Percentiles rank a stretch among this genome's conserved stretches.
These are phyloP conservation scores for Saccharomyces hybrid DNA, from an alignment of 1,139 yeast species.

Conservation along the genomic window DNA sequence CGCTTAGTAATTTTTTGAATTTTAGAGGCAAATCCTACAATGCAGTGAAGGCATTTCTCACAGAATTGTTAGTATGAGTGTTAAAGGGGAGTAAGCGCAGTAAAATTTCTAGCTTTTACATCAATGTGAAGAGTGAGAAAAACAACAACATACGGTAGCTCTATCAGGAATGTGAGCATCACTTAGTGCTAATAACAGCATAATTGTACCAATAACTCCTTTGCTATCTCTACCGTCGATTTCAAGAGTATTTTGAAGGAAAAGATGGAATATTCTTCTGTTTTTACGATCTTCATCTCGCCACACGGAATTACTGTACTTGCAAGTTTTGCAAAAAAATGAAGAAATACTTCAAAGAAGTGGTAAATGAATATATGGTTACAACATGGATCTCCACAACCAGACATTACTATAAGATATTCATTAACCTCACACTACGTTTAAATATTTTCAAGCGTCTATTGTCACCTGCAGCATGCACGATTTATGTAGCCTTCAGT, in stretches of 20 bases:
- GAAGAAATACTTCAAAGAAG: not conserved
- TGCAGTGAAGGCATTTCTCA: not conserved
- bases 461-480: not conserved
- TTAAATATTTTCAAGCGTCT: not conserved
- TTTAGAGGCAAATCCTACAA: slow-evolving; percentile 39
- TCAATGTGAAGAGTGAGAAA: not conserved
- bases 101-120: not conserved
- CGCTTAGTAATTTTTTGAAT: slow-evolving; percentile 60
- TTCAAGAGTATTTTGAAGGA: not conserved
- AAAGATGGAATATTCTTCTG: not conserved
- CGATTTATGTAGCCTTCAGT: not conserved
- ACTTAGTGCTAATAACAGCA: slow-evolving; percentile 86
- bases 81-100: not conserved
- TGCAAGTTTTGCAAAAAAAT: not conserved
- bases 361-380: not conserved
- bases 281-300: not conserved
- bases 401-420: not conserved
- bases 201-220: slow-evolving; percentile 23
- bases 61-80: slow-evolving; percentile 1
- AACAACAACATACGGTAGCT: slow-evolving; percentile 36
- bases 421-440: not conserved
- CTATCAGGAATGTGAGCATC: slow-evolving; percentile 87
- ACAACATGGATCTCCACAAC: not conserved
- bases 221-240: not conserved
- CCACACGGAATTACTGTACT: not conserved